Evolutionary conservation across 305 asterid species (phyloP).

Genomic region (Galium porrigens): DNA sequence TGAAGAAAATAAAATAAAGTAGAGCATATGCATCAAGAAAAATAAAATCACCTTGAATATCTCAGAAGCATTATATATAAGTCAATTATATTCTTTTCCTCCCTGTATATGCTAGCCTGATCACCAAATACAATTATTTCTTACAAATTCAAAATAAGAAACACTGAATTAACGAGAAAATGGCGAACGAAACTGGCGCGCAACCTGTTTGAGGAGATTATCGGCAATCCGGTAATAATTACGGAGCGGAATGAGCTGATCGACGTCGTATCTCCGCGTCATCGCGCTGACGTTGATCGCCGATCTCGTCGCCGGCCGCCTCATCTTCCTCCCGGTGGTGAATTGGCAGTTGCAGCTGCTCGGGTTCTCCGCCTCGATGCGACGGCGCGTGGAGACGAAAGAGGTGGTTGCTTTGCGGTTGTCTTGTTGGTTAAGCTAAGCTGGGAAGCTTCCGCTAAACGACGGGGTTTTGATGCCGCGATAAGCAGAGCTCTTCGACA

Average conservation of each 20-base stretch:
- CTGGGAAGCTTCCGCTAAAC: neutral
- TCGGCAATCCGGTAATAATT: conserved; percentile 78
- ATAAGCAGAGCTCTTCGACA: neutral
- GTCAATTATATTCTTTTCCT: conserved; percentile 58
- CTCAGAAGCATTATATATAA: conserved; percentile 65
- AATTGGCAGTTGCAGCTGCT: neutral
- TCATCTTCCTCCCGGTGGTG: conserved; percentile 31
- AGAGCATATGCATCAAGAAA: conserved; percentile 3
- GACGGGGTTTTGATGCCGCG: neutral
- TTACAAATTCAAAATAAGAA: neutral
- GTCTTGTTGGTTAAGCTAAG: neutral
- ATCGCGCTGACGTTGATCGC: conserved; percentile 40
- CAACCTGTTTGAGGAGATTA: conserved; percentile 81
- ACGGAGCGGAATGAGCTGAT: conserved; percentile 61
- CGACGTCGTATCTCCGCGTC: conserved; percentile 55
- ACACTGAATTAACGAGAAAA: neutral
- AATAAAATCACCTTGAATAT: conserved; percentile 54
- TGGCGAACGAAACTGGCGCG: neutral
- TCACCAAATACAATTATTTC: conserved; percentile 1
- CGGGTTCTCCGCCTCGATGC: neutral
- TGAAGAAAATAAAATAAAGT: neutral
- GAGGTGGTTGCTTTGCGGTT: neutral
- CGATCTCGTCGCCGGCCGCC: conserved; percentile 44
- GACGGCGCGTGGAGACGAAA: conserved; percentile 3
- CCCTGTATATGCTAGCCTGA: conserved; percentile 72